Percentiles rank a stretch among this genome's conserved stretches.
phyloP scores from a whole-genome alignment of 163 green algal species.

The Chlamydomonas reinhardtii region DNA sequence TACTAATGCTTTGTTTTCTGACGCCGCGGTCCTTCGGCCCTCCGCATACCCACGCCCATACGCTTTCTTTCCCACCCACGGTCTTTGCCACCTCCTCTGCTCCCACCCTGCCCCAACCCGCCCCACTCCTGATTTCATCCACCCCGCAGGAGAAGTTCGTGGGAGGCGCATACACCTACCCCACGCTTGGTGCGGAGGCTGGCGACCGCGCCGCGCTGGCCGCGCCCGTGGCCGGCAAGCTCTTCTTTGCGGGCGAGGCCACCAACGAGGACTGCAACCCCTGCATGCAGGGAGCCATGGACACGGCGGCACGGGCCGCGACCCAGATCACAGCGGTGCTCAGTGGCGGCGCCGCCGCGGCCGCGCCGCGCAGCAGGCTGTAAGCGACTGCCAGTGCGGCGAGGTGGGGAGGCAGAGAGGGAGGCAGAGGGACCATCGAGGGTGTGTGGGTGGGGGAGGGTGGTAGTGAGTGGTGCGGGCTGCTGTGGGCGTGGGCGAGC shows the following conservation, averaged over 20 bases:
- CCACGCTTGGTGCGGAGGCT: slow-evolving; percentile 62
- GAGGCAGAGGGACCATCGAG: no score
- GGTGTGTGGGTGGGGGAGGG: no score
- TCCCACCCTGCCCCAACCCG: no score
- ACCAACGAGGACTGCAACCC: slow-evolving; percentile 81
- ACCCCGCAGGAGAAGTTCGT: slow-evolving; percentile 52
- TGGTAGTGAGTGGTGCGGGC: no score
- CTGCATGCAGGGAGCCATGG: slow-evolving; percentile 75
- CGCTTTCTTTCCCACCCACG: no score
- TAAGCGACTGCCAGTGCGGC: not conserved
- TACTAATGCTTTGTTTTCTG: slow-evolving; percentile 47
- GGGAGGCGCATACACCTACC: slow-evolving; percentile 69
- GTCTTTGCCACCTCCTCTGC: no score
- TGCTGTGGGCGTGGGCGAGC: no score
- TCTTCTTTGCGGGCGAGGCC: slow-evolving; percentile 86
- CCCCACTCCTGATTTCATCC: not conserved
- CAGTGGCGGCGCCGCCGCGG: not conserved
- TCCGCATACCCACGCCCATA: no score
- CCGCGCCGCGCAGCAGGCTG: not conserved
- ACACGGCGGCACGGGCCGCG: slow-evolving; percentile 81
- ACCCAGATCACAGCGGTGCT: slow-evolving; percentile 11
- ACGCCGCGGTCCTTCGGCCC: slow-evolving; percentile 1
- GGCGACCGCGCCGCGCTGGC: slow-evolving; percentile 72
- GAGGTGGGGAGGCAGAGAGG: no score
- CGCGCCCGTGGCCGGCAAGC: slow-evolving; percentile 56